Conservation (phyloP, 345 rosid species). For the Jatropha curcas region DNA sequence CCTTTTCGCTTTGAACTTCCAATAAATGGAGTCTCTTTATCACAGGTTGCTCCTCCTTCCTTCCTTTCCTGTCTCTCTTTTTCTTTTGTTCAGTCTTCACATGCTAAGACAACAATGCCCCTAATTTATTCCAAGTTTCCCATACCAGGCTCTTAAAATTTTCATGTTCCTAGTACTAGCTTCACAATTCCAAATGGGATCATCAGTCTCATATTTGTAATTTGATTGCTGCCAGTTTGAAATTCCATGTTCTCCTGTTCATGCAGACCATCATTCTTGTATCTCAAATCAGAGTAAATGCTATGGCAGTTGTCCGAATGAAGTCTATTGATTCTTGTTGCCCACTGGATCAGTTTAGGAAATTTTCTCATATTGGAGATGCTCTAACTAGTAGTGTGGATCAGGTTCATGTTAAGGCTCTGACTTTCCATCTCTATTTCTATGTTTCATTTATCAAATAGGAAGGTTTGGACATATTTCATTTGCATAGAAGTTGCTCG, state of each 20-base stretch:
- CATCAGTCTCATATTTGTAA: not conserved
- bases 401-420: conserved; percentile 52
- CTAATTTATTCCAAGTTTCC: not conserved
- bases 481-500: not conserved
- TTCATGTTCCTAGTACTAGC: not conserved
- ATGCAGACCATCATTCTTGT: conserved; percentile 63
- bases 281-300: conserved; percentile 78
- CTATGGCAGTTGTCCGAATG: conserved; percentile 72
- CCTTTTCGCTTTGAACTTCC: conserved; percentile 51
- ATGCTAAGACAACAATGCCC: not conserved
- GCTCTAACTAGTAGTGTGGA: conserved; percentile 56
- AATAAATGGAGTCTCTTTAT: conserved; percentile 49
- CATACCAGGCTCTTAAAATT: not conserved
- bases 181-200: not conserved
- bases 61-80: not conserved
- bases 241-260: conserved; percentile 23
- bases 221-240: not conserved
- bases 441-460: not conserved
- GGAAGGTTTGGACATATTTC: not conserved
- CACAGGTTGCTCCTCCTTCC: conserved; percentile 50
- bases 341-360: conserved; percentile 37
- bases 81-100: not conserved
- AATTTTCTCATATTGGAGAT: conserved; percentile 30
- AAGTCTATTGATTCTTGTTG: conserved; percentile 44
- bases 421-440: not conserved